Percentiles rank a stretch among this genome's conserved stretches.
These are phyloP conservation scores for Incumbomyces lentus DNA, from an alignment of 2,329 filamentous ascomycete genomes.

Conservation along the genomic window DNA sequence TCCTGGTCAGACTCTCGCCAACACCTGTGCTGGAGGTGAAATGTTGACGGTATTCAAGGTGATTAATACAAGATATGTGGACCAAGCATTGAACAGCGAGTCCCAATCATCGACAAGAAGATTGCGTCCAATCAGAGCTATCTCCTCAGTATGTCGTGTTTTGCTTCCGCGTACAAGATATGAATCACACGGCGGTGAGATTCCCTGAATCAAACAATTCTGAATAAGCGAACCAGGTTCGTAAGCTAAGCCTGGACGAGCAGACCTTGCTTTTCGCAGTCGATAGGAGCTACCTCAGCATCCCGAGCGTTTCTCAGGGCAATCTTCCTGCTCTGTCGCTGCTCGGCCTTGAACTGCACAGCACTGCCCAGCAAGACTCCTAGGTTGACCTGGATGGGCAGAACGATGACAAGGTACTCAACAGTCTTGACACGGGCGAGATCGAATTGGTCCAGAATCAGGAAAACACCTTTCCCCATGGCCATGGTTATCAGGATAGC, in stretches of 20 bases:
- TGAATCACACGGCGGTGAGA: too few relatives aligned
- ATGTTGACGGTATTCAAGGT: too few relatives aligned
- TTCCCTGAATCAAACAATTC: too few relatives aligned
- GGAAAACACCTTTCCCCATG: slow-evolving; percentile 14
- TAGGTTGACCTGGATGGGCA: slow-evolving; percentile 19
- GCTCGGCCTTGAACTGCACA: slow-evolving; percentile 19
- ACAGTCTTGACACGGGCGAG: slow-evolving; percentile 18
- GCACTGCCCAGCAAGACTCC: slow-evolving; percentile 16
- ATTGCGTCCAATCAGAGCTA: too few relatives aligned
- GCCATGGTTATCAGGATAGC: slow-evolving; percentile 13
- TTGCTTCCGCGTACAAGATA: too few relatives aligned
- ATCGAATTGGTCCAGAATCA: slow-evolving; percentile 15
- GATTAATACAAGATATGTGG: too few relatives aligned
- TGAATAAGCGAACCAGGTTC: too few relatives aligned
- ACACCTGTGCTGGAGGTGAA: too few relatives aligned
- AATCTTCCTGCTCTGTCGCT: slow-evolving; percentile 12
- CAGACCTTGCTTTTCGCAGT: slow-evolving; percentile 15
- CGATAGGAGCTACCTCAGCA: slow-evolving; percentile 5
- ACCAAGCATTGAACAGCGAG: too few relatives aligned
- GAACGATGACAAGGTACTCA: slow-evolving; percentile 17
- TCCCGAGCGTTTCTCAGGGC: slow-evolving; percentile 2
- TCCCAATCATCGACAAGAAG: too few relatives aligned
- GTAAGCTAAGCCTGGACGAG: slow-evolving; percentile 2
- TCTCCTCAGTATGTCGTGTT: too few relatives aligned
- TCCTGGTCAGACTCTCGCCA: too few relatives aligned